Percentiles rank a stretch among this genome's conserved stretches.
Conservation (phyloP, 345 rosid genomes). For the Euphorbia peplus region DNA sequence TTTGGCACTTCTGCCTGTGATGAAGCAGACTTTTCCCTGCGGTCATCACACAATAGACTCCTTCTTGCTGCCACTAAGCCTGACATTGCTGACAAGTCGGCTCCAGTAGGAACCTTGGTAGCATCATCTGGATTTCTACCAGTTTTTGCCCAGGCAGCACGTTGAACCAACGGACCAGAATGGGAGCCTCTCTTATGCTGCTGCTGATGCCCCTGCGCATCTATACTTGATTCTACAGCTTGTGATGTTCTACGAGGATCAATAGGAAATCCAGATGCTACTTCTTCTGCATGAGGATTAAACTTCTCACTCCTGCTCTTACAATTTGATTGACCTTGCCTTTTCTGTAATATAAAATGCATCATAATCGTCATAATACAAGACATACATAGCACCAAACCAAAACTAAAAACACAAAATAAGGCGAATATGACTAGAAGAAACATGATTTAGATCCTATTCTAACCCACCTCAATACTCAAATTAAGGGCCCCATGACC, state of each 20-base stretch:
- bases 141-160: conserved; percentile 70
- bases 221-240: conserved; percentile 54
- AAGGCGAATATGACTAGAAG: background rate
- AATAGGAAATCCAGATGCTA: conserved; percentile 96
- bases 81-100: conserved; percentile 56
- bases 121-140: conserved; percentile 63
- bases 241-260: conserved; percentile 96
- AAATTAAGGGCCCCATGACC: too few relatives aligned
- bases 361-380: background rate
- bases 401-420: background rate
- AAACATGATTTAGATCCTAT: too few relatives aligned
- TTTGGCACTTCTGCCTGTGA: conserved; percentile 57
- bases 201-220: conserved; percentile 56
- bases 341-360: conserved; percentile 52
- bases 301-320: conserved; percentile 98
- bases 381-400: background rate
- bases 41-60: conserved; percentile 55
- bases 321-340: conserved; percentile 63
- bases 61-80: conserved; percentile 57
- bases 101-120: conserved; percentile 47
- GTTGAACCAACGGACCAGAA: conserved; percentile 86
- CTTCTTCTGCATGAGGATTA: conserved; percentile 95
- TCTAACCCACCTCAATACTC: too few relatives aligned
- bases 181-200: conserved; percentile 82
- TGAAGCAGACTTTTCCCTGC: conserved; percentile 43